Conservation (phyloP, 768 basidiomycete genomes). For the Chalciporus piperatus region DNA sequence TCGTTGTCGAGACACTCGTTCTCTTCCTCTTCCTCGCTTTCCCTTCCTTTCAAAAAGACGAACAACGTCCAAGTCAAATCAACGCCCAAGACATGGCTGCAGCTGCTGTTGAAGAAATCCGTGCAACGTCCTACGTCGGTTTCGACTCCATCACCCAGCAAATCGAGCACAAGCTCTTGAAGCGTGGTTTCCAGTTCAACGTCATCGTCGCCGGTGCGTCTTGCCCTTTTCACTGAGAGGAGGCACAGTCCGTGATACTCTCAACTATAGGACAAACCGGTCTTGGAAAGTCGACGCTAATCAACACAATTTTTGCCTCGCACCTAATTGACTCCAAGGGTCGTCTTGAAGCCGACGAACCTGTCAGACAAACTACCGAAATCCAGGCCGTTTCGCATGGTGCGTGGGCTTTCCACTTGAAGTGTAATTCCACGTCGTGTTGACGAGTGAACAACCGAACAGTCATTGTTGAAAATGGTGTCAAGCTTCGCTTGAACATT, state of each 20-base stretch:
- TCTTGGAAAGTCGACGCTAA: conserved; percentile 95
- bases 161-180: conserved; percentile 98
- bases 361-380: conserved; percentile 93
- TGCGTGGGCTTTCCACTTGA: conserved; percentile 36
- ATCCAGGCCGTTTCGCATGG: conserved; percentile 95
- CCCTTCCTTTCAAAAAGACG: conserved; percentile 17
- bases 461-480: conserved; percentile 97
- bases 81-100: conserved; percentile 35
- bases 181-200: conserved; percentile 99
- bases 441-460: conserved; percentile 8
- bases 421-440: background rate
- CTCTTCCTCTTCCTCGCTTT: conserved; percentile 11
- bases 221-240: background rate
- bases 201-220: conserved; percentile 91
- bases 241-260: background rate
- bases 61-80: background rate
- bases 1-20: conserved; percentile 18
- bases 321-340: conserved; percentile 99
- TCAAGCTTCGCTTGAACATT: conserved; percentile 92
- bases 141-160: conserved; percentile 97
- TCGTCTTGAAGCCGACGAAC: conserved; percentile 80
- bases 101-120: conserved; percentile 70
- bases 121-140: conserved; percentile 91
- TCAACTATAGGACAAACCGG: conserved; percentile 81
- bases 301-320: conserved; percentile 99